Conservation (phyloP, 2,329 filamentous ascomycete genomes). For the Fusarium marasasianum region DNA sequence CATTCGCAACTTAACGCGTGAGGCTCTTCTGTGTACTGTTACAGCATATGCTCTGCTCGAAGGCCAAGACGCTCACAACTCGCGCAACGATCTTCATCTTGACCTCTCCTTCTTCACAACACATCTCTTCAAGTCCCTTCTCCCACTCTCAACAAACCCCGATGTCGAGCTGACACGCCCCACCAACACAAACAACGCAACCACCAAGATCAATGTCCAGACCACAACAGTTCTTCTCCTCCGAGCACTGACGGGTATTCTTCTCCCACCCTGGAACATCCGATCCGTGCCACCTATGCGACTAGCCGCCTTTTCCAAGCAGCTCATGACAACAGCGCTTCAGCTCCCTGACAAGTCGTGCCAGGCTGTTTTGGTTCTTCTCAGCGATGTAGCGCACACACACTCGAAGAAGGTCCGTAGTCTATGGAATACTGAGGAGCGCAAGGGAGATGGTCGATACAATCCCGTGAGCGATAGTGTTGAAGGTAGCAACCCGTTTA, state of each 20-base stretch:
- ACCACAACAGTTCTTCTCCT: slow-evolving; percentile 94
- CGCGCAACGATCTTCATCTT: slow-evolving; percentile 81
- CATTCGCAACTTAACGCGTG: slow-evolving; percentile 79
- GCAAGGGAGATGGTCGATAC: slow-evolving; percentile 88
- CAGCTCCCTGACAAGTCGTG: slow-evolving; percentile 92
- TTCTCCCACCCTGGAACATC: slow-evolving; percentile 79
- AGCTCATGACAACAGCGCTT: slow-evolving; percentile 81
- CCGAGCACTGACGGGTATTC: slow-evolving; percentile 82
- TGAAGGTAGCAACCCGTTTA: slow-evolving; percentile 90
- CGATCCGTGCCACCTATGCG: slow-evolving; percentile 81
- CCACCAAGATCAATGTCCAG: slow-evolving; percentile 86
- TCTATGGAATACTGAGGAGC: slow-evolving; percentile 95
- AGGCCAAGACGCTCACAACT: slow-evolving; percentile 90
- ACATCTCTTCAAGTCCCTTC: slow-evolving; percentile 88
- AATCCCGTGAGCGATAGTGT: slow-evolving; percentile 77
- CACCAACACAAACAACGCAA: slow-evolving; percentile 52
- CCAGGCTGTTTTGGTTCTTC: slow-evolving; percentile 79
- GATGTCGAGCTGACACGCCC: slow-evolving; percentile 80
- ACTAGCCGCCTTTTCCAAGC: slow-evolving; percentile 92
- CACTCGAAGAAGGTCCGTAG: slow-evolving; percentile 84
- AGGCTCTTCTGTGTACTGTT: slow-evolving; percentile 91
- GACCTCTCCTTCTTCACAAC: slow-evolving; percentile 96
- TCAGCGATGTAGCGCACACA: slow-evolving; percentile 80
- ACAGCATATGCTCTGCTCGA: slow-evolving; percentile 97
- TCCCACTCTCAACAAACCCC: slow-evolving; percentile 80